Evolutionary conservation across 768 basidiomycete genomes (phyloP), one percentile per base, ranked within the genome.

Genomic region (Mycena maculata): DNA sequence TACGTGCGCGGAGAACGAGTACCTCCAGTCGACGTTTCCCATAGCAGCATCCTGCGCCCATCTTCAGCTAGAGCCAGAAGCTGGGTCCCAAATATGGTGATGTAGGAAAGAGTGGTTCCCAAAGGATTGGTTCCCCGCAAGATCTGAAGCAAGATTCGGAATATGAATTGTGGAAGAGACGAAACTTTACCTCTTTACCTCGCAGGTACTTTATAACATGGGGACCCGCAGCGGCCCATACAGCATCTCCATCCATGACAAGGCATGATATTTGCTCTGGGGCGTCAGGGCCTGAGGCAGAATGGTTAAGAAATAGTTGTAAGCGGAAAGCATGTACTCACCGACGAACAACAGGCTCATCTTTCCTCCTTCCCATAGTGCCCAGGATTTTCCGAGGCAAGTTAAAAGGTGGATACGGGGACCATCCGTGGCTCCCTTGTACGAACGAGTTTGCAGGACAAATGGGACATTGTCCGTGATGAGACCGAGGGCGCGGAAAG

Each of bases 401-500:
- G 95, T 96, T 36, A 98, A 79, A 45, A 99, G 81, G 68, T 95
- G 92, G 63, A 96, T 84, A 50, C 88, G 87, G 1, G 96, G 95
- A 3, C 92, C 93, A 22, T 92, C 91, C 1, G 93, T 87, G 23
- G 94, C 88, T 27, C 94, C 94, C 76, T 96, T 96, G 74, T 90
- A 84, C 1, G 92, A 89, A 59, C 94, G 88, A 2, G 92, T 89
- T 82, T 97, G 95, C 63, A 98, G 77, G 18, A 92, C 88, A 76
- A 97, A 94, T 12, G 96, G 95, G 27, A 96, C 86, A 80, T 91
- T 87, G 75, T 97, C 96, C 47, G 96, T 95, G 73, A 99, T 87
- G 63, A 95, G 87, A 28, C 98, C 97, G n/a, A 99, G 87, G 9
- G 96, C 96, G 65, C 98, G 88, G 76, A 99, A 99, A 4, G 98